A percentile compares a stretch with the other conserved stretches of the same genome.
Evolutionary conservation across 768 basidiomycete species (phyloP).

Genomic region (Sarcodon aspratus): DNA sequence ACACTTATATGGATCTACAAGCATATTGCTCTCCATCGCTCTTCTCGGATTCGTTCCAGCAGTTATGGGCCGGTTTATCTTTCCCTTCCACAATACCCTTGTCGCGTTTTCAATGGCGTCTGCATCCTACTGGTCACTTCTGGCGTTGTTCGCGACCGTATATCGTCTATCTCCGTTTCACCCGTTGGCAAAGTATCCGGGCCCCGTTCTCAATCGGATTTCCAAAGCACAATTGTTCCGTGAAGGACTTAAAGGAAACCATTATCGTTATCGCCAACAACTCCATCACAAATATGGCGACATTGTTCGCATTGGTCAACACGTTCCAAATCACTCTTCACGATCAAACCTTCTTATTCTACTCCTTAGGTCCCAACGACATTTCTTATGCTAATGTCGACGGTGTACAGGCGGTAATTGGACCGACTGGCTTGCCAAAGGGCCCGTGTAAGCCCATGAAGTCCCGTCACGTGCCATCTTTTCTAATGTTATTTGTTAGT

Average conservation of each 20-base stretch:
- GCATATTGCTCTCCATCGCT: background rate
- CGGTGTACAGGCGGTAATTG: constrained; percentile 4
- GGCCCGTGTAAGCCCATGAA: constrained; percentile 6
- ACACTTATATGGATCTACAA: no score
- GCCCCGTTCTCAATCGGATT: constrained; percentile 30
- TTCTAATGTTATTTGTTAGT: background rate
- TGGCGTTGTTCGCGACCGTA: no score
- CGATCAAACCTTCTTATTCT: no score
- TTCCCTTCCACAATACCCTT: no score
- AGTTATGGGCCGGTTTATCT: no score
- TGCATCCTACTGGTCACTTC: no score
- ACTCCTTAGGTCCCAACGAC: constrained; percentile 10
- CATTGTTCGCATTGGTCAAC: constrained; percentile 24
- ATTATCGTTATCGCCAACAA: constrained; percentile 14
- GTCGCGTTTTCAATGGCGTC: no score
- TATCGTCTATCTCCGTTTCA: no score
- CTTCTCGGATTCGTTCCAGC: no score
- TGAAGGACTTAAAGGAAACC: constrained; percentile 24
- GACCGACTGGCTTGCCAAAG: constrained; percentile 7
- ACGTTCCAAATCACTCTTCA: background rate
- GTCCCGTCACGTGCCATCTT: background rate
- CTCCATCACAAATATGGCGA: constrained; percentile 24
- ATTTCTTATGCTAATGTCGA: constrained; percentile 5
- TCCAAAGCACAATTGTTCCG: constrained; percentile 28
- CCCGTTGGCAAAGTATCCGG: constrained; percentile 38